A percentile compares a stretch with the other conserved stretches of the same genome.
These are phyloP conservation scores for Trypanosoma scelopori DNA, from an alignment of 208 protist genomes.

Conservation along the genomic window DNA sequence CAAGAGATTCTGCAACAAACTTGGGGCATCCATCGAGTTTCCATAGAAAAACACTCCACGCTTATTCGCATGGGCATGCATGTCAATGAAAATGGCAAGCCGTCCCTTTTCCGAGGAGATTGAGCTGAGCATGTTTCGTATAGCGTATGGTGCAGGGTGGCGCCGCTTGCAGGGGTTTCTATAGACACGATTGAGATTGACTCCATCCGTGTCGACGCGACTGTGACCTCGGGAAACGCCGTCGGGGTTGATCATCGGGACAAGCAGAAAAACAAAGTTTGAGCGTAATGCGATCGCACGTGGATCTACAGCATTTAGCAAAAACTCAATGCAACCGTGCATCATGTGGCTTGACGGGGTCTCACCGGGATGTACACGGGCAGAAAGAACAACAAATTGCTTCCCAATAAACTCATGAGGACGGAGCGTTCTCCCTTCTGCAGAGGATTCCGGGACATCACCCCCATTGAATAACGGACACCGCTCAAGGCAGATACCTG, in stretches of 20 bases:
- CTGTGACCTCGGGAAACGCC: constrained; percentile 92
- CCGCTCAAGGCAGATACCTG: constrained; percentile 38
- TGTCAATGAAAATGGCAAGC: constrained; percentile 89
- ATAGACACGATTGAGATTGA: constrained; percentile 95
- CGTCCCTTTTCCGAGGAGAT: constrained; percentile 33
- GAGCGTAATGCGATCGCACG: constrained; percentile 73
- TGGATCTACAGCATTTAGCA: constrained; percentile 61
- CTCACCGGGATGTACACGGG: constrained; percentile 94
- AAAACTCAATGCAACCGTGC: constrained; percentile 92
- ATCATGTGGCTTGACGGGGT: constrained; percentile 91
- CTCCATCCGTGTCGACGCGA: constrained; percentile 88
- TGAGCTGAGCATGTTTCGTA: constrained; percentile 53
- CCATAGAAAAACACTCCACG: constrained; percentile 94
- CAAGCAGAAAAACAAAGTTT: constrained; percentile 89
- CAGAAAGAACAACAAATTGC: constrained; percentile 77
- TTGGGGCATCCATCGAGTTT: constrained; percentile 72
- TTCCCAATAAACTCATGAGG: constrained; percentile 68
- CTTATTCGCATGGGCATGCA: constrained; percentile 94
- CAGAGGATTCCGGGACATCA: constrained; percentile 67
- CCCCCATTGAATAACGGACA: constrained; percentile 39
- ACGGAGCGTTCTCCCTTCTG: constrained; percentile 41
- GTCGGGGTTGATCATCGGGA: constrained; percentile 95
- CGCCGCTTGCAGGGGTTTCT: constrained; percentile 52
- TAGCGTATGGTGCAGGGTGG: constrained; percentile 81
- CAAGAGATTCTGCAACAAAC: constrained; percentile 80